phyloP scores from a whole-genome alignment of 352 stramenopile species.

The Globisporangium emineosum region DNA sequence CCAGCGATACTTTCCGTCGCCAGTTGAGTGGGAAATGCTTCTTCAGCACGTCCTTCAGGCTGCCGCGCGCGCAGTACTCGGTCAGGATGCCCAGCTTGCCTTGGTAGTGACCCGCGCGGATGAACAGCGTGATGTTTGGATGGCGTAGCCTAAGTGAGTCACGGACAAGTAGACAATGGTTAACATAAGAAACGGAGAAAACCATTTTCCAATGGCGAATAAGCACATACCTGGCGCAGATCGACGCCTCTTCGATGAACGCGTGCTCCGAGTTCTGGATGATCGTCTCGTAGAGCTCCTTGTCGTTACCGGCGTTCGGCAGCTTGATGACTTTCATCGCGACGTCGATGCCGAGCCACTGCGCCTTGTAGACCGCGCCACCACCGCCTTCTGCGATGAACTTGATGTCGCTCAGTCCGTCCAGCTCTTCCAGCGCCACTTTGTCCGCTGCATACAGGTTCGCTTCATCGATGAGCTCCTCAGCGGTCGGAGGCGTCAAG shows the following conservation, averaged over 20 bases:
- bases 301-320: slow-evolving; percentile 23
- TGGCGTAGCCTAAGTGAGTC: slow-evolving; percentile 35
- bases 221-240: slow-evolving; percentile 30
- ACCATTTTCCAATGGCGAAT: background rate
- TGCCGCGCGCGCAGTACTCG: slow-evolving; percentile 64
- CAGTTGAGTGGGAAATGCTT: slow-evolving; percentile 58
- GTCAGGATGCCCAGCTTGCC: slow-evolving; percentile 62
- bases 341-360: slow-evolving; percentile 78
- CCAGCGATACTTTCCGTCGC: slow-evolving; percentile 58
- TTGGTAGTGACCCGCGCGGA: slow-evolving; percentile 58
- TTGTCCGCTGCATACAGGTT: slow-evolving; percentile 16
- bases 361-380: slow-evolving; percentile 61
- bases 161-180: background rate
- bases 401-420: slow-evolving; percentile 17
- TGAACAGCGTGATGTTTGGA: slow-evolving; percentile 76
- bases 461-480: slow-evolving; percentile 15
- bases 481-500: slow-evolving; percentile 7
- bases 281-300: slow-evolving; percentile 61
- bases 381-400: slow-evolving; percentile 55
- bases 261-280: slow-evolving; percentile 53
- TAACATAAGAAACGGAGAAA: background rate
- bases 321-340: slow-evolving; percentile 70
- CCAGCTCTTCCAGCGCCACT: slow-evolving; percentile 28
- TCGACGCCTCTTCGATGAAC: slow-evolving; percentile 63
- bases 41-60: slow-evolving; percentile 58